Base-by-base conservation (phyloP, 164 flowering plant genomes). In the Magnolia sinica region DNA sequence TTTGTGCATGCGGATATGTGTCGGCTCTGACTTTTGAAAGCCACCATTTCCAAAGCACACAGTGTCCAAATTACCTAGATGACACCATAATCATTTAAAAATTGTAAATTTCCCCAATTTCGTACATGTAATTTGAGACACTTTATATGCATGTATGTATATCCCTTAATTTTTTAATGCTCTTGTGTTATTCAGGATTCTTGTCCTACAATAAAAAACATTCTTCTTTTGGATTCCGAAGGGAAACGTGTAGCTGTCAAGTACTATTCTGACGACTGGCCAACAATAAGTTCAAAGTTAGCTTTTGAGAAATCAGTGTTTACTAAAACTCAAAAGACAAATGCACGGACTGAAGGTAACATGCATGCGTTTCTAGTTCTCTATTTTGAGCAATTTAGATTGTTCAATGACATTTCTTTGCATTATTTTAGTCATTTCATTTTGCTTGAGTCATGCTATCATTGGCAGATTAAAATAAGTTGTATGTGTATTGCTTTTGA, bases 221-320 rank as follows among this genome's bases (percentile, higher is more conserved):
- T 91, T 49, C 88, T 91, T 55, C 85, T 89, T 49, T 72, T 91
- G 74, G 91, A 88, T 85, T 86, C 91, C 0, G 90, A 87, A 73
- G 95, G 92, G 70, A 86, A 85, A 63, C 90, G 91, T 64, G 85
- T 91, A 20, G 92, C 92, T 70, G 90, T 84, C 55, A 91, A 90
- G 80, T 88, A 84, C 74, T 87, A 79, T 64, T 83, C 87, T 7
- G 87, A 88, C 80, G 91, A 88, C 51, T 88, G 91, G 91, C 87
- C 88, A n/a, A 87, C 89, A 7, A 80, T 82, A 52, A 76, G 63
- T 76, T 79, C 88, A 11, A 86, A 87, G 82, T 83, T 81, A 69
- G 85, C 86, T 75, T 88, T 84, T 67, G 91, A 88, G 86, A 86
- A 86, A 80, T 67, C 86, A 51, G 82, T 87, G 7, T 86, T 86